Conservation (phyloP, 179 eudicot species). For the Nepenthes alata region DNA sequence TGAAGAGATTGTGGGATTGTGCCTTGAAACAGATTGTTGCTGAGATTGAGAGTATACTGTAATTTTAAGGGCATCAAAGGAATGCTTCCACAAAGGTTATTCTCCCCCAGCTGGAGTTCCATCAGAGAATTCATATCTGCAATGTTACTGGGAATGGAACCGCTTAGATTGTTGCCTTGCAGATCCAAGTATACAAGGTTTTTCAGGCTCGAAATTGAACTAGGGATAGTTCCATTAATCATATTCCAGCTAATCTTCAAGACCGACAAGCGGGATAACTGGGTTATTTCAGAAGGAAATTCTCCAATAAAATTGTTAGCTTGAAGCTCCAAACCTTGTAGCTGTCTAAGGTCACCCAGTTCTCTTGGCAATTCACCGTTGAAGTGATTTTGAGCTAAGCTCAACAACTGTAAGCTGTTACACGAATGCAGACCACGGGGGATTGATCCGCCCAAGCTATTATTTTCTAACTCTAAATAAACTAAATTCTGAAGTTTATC, state of each 20-base stretch:
- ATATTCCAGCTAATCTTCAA: constrained; percentile 54
- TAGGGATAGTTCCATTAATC: constrained; percentile 50
- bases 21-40: constrained; percentile 49
- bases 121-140: constrained; percentile 23
- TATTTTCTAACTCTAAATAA: constrained; percentile 62
- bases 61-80: constrained; percentile 38
- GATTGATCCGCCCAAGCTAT: constrained; percentile 38
- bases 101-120: constrained; percentile 61
- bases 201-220: constrained; percentile 32
- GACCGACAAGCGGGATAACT: constrained; percentile 25
- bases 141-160: constrained; percentile 41
- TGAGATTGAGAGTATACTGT: constrained; percentile 59
- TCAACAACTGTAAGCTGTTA: constrained; percentile 35
- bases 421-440: constrained; percentile 54
- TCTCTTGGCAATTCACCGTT: constrained; percentile 34
- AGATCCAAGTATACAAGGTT: constrained; percentile 45
- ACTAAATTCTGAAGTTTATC: constrained; percentile 24
- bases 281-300: constrained; percentile 42
- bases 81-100: constrained; percentile 43
- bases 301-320: constrained; percentile 35
- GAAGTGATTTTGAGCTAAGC: constrained; percentile 42
- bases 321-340: constrained; percentile 53
- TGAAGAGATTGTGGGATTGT: constrained; percentile 32
- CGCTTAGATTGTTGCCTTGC: constrained; percentile 47
- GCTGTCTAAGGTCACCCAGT: constrained; percentile 36